These are phyloP conservation scores for Talaromyces marneffei DNA, from an alignment of 2,329 filamentous ascomycete species.

Conservation along the genomic window DNA sequence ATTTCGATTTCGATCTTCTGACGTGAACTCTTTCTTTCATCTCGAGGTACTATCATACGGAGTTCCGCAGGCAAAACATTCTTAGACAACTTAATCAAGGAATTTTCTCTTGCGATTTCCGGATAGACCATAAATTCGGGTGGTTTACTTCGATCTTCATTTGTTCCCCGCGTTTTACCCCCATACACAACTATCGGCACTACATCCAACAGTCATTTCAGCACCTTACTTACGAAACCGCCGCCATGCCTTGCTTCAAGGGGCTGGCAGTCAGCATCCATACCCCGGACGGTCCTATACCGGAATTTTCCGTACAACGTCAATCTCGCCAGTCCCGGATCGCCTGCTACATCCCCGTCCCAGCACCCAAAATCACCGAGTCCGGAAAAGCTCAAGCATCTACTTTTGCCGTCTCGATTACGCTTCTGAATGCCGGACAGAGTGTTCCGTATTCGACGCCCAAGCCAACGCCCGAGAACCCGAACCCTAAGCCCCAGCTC, in stretches of 20 bases:
- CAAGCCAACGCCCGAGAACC: constrained; percentile 68
- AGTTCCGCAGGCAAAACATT: neutral
- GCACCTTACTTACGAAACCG: neutral
- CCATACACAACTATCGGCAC: neutral
- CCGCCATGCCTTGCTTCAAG: constrained; percentile 89
- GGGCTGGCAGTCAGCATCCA: constrained; percentile 98
- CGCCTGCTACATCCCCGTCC: constrained; percentile 94
- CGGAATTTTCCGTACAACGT: constrained; percentile 92
- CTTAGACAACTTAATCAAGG: neutral
- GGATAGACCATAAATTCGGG: neutral
- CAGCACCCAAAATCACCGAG: constrained; percentile 70
- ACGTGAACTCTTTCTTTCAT: neutral
- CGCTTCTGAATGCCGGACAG: constrained; percentile 79
- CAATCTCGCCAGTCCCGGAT: constrained; percentile 87
- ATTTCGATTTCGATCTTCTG: neutral
- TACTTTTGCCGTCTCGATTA: constrained; percentile 97
- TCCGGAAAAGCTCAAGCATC: constrained; percentile 80
- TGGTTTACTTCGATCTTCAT: neutral
- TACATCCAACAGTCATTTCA: neutral
- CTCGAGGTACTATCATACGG: neutral
- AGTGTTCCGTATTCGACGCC: constrained; percentile 90
- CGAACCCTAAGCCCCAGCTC: constrained; percentile 72
- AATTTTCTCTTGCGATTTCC: neutral
- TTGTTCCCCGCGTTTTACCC: neutral
- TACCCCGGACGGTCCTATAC: constrained; percentile 68